Base-by-base conservation (phyloP, 2,329 filamentous ascomycete species). In the Verticillium nonalfalfae region DNA sequence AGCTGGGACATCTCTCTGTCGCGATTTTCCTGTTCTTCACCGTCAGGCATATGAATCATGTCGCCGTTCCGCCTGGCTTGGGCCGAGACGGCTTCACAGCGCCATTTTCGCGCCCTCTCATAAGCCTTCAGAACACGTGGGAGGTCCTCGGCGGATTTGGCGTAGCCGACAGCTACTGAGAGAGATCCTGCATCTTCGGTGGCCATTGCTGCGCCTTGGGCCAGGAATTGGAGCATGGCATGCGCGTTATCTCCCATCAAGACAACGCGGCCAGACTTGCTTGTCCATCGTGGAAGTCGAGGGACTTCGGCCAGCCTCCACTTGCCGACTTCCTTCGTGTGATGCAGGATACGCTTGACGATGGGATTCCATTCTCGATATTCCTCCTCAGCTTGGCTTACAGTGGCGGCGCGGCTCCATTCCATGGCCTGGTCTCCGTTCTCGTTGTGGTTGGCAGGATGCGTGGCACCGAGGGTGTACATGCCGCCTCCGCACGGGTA, bases 221-320 rank as follows among this genome's bases (percentile, higher is more conserved):
- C 56, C 21, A 58, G 56, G 36, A 40, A 58, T 11, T 39, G 56
- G 2, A 58, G 18, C 56, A 58, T 58, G 14, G 56, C 56, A 26
- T 58, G 56, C 35, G 56, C 56, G 36, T 31, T 40, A 36, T 58
- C 56, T n/a, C 56, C 56, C 35, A 58, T 58, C 33, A 58, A 38
- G 35, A 58, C 56, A 2, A 58, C 56, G 4, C 18, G 26, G 3
- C 56, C 56, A 38, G 35, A 39, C 18, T n/a, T 36, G 35, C 56
- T 40, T 2, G 18, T 40, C 35, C 56, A 58, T 10, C 56, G 56
- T 11, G 56, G 56, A 15, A 58, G 56, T 1, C 35, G 35, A 9
- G 56, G 56, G 1, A 58, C 35, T 9, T 58, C 56, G 36, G 56
- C 56, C 36, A 58, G 36, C 13, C 36, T 21, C 56, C 56, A 58